Percentiles rank a stretch among this genome's conserved stretches.
Evolutionary conservation across 495 filamentous ascomycete genomes (phyloP).

Genomic region (Penicillium antarcticum): DNA sequence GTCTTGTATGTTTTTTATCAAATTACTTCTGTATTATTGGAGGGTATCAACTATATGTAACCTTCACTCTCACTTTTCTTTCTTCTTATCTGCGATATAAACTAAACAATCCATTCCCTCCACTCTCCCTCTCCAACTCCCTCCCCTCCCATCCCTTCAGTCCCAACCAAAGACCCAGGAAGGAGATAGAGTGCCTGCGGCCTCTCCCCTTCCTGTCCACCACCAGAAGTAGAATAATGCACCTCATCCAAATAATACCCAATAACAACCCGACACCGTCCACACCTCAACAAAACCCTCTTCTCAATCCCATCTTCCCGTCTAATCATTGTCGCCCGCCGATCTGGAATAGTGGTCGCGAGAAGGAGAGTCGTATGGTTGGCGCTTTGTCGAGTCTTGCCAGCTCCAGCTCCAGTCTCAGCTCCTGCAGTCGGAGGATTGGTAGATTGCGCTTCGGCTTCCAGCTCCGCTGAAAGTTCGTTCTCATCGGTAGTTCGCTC

Average conservation of each 20-base stretch:
- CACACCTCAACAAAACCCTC: slow-evolving; percentile 57
- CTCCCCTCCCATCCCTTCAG: slow-evolving; percentile 37
- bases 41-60: too few species aligned
- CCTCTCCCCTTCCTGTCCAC: slow-evolving; percentile 14
- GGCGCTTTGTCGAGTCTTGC: background rate
- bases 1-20: slow-evolving; percentile 8
- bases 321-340: slow-evolving; percentile 51
- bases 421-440: too few species aligned
- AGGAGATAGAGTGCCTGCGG: slow-evolving; percentile 59
- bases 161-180: slow-evolving; percentile 51
- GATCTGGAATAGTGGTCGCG: slow-evolving; percentile 44
- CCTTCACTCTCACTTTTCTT: slow-evolving; percentile 8
- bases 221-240: slow-evolving; percentile 25
- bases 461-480: background rate
- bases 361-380: slow-evolving; percentile 49
- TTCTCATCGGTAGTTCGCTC: background rate
- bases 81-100: background rate
- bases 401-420: background rate
- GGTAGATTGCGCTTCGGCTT: slow-evolving; percentile 2
- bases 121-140: slow-evolving; percentile 31
- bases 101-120: slow-evolving; percentile 20
- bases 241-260: slow-evolving; percentile 54
- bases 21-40: slow-evolving; percentile 3
- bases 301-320: slow-evolving; percentile 74
- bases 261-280: slow-evolving; percentile 59